These are phyloP conservation scores for Saccharomycopsis crataegensis DNA, from an alignment of 1,139 yeast species.

Conservation along the genomic window DNA sequence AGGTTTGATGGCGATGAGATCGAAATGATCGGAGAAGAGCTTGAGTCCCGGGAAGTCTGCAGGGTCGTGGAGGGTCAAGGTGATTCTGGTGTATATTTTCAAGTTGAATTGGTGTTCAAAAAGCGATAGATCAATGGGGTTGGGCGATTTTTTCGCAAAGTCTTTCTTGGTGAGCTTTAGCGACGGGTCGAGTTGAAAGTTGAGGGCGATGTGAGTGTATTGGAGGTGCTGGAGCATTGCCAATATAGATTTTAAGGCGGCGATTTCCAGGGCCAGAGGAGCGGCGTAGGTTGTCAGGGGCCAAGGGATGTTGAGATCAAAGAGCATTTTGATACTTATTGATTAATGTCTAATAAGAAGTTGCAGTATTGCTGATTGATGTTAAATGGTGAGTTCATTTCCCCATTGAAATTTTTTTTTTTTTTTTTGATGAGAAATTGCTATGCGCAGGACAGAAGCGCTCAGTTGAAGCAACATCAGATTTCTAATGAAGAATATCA, in stretches of 20 bases:
- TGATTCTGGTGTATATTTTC: constrained; percentile 62
- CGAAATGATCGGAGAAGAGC: constrained; percentile 51
- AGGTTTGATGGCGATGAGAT: constrained; percentile 78
- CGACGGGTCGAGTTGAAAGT: constrained; percentile 45
- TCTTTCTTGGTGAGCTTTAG: constrained; percentile 36
- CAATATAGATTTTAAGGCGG: constrained; percentile 40
- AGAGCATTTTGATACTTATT: constrained; percentile 33
- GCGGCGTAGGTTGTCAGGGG: constrained; percentile 47
- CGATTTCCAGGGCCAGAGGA: constrained; percentile 37
- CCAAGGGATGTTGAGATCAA: constrained; percentile 81
- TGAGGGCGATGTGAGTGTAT: constrained; percentile 67
- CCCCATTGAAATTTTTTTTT: too few species aligned
- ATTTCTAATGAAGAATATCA: too few species aligned
- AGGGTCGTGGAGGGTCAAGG: constrained; percentile 70
- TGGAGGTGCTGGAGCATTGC: constrained; percentile 57
- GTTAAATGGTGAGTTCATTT: too few species aligned
- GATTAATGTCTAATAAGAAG: too few species aligned
- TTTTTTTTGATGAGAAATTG: too few species aligned
- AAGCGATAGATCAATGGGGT: constrained; percentile 32
- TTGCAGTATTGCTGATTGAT: too few species aligned
- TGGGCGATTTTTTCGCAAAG: constrained; percentile 36
- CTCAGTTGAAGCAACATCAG: too few species aligned
- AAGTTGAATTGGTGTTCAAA: constrained; percentile 31
- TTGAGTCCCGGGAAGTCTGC: constrained; percentile 67
- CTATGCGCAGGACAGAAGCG: too few species aligned